Base-by-base conservation (phyloP, 2,329 filamentous ascomycete genomes). In the Ramularia endophylla region DNA sequence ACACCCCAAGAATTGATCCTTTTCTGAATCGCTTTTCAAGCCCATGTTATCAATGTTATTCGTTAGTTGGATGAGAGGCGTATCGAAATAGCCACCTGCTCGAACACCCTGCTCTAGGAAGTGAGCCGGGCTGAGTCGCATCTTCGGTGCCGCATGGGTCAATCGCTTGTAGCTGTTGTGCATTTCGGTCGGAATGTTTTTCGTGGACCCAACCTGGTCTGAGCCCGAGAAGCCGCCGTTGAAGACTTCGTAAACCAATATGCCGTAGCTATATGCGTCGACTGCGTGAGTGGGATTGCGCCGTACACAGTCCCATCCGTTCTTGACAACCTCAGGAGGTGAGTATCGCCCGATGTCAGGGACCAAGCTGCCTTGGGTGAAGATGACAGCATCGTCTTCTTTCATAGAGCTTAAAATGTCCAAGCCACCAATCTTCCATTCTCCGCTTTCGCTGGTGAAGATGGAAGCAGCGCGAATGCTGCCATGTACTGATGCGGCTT, bases 341-440 rank as follows among this genome's bases (percentile, higher is more conserved):
- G 85, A 81, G 64, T 95, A 97, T 53, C 85, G 77, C 36, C 75
- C 81, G 28, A 87, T 83, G 58, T 95, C 89, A 4, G 90, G 90
- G 4, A 95, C 77, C 12, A 95, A 69, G 55, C 86, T 88, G 46
- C 89, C 90, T 59, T 89, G 94, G 37, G 79, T 92, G 60, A 94
- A 95, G 58, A 98, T 89, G 35, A 94, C 74, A 8, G 89, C 87
- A 55, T 97, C 87, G 47, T 97, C 89, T 43, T 97, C 92, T 58
- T 95, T 97, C 68, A 97, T 82, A 27, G 85, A 95, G 66, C 89
- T 97, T 44, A 97, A 65, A 4, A 95, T 77, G 53, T 98, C 92
- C 54, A 98, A 94, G 1, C 92, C 92, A 15, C 85, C 89, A 2
- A 98, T 70, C 60, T 94, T 97, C 92, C 92, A 98, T 67, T 98